Percentiles rank a stretch among this genome's conserved stretches.
Evolutionary conservation across 345 rosid species (phyloP).

Genomic region (Raphanus raphanistrum): DNA sequence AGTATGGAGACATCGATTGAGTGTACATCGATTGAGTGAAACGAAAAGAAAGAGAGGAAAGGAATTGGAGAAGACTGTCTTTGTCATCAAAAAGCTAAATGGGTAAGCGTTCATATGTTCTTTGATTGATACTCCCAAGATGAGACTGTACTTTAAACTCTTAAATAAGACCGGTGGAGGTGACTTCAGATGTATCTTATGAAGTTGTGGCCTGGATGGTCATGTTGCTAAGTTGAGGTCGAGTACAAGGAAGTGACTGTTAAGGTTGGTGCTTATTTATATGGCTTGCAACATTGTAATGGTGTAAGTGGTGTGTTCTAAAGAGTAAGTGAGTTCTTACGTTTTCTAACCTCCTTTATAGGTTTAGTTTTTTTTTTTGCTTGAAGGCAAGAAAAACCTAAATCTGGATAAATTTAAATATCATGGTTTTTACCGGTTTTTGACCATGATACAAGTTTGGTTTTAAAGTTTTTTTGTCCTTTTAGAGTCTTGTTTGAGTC

Average conservation of each 20-base stretch:
- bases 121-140: background rate
- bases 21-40: background rate
- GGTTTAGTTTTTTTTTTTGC: too few species aligned
- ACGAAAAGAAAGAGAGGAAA: background rate
- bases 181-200: background rate
- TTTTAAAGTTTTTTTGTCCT: too few species aligned
- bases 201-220: too few species aligned
- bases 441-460: too few species aligned
- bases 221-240: background rate
- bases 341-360: too few species aligned
- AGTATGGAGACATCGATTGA: background rate
- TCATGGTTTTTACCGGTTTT: too few species aligned
- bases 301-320: too few species aligned
- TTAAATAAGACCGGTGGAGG: background rate
- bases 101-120: background rate
- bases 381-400: too few species aligned
- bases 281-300: background rate
- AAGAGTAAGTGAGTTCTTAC: too few species aligned
- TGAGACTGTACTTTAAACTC: background rate
- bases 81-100: background rate
- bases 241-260: background rate
- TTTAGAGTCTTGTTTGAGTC: too few species aligned
- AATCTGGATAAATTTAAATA: too few species aligned
- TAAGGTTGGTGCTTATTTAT: background rate
- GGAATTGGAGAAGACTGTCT: background rate